Evolutionary conservation across 768 basidiomycete species (phyloP), one percentile per base, ranked within the genome.

Genomic region (Mycena kentingensis): DNA sequence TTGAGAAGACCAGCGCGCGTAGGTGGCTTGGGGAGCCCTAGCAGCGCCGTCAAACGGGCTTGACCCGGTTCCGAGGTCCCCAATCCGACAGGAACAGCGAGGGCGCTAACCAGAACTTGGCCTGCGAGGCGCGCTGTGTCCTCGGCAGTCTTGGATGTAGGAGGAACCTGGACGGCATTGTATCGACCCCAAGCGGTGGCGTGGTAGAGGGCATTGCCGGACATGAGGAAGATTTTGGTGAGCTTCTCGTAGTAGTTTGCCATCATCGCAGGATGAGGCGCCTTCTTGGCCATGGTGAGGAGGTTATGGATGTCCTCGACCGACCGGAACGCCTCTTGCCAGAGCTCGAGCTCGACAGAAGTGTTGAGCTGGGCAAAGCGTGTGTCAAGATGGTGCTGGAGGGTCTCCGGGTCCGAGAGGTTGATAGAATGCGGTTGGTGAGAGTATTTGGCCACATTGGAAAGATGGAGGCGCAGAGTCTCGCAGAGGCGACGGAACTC

Each of bases 301-400:
- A 98, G 81, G 63, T 93, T 93, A 75, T 98, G 96, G 32, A 98
- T 90, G 69, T 99, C 96, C 70, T 99, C 96, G 54, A 98, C 93
- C 34, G 93, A 93, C 54, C 96, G 89, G 82, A 98, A 99, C 10
- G 93, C 96, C 65, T 98, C 96, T 66, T 98, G 95, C 96, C 96
- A 99, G 25, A 99, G 80, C 72, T 99, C 96, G 58, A 99, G 86
- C 69, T 98, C 93, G 61, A 98, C 94, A 1, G 94, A 93, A 18
- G 93, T 90, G 64, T 93, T 93, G 57, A 98, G 82, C 75, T 98
- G 95, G 24, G 91, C 89, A 68, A 99, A 98, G 49, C 95, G 92
- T 15, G 93, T 95, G 67, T 98, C 96, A 53, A 98, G 87, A 70
- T 97, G 91, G 62, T 91, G 92, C 65, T 96, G 90, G 43, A 98